These are phyloP conservation scores for Cercospora sp. DNA, from an alignment of 2,329 filamentous ascomycete species.

Conservation along the genomic window DNA sequence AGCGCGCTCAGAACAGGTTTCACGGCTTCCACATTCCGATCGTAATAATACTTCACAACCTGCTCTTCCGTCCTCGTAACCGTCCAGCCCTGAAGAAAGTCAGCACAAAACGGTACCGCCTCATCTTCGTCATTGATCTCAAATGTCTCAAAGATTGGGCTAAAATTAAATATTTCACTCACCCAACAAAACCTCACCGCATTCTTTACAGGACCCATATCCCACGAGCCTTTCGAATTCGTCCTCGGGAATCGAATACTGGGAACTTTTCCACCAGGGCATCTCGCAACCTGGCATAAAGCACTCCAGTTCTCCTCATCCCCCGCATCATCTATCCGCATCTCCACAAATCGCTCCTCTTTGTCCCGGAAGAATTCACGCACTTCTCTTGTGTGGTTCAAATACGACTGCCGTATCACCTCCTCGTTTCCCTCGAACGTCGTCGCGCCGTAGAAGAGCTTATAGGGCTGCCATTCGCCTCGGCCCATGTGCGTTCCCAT, in stretches of 20 bases:
- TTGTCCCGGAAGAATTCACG: conserved; percentile 29
- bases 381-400: conserved; percentile 29
- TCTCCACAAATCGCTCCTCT: conserved; percentile 27
- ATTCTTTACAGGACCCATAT: conserved; percentile 29
- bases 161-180: neutral
- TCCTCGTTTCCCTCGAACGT: conserved; percentile 29
- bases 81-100: conserved; percentile 29
- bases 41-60: conserved; percentile 30
- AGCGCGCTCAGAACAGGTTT: conserved; percentile 25
- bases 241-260: conserved; percentile 29
- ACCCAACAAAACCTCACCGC: conserved; percentile 26
- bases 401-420: conserved; percentile 30
- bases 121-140: neutral
- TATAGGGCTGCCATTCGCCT: conserved; percentile 32
- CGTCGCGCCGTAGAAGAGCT: conserved; percentile 32
- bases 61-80: conserved; percentile 35
- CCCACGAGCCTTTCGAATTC: conserved; percentile 34
- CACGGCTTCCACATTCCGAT: conserved; percentile 21
- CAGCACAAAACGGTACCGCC: neutral
- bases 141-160: neutral
- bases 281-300: conserved; percentile 28
- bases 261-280: conserved; percentile 24
- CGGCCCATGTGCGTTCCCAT: conserved; percentile 35
- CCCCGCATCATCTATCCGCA: conserved; percentile 30
- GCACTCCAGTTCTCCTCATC: conserved; percentile 31